These are phyloP conservation scores for Heliamphora pulchella DNA, from an alignment of 179 eudicot species.

Conservation along the genomic window DNA sequence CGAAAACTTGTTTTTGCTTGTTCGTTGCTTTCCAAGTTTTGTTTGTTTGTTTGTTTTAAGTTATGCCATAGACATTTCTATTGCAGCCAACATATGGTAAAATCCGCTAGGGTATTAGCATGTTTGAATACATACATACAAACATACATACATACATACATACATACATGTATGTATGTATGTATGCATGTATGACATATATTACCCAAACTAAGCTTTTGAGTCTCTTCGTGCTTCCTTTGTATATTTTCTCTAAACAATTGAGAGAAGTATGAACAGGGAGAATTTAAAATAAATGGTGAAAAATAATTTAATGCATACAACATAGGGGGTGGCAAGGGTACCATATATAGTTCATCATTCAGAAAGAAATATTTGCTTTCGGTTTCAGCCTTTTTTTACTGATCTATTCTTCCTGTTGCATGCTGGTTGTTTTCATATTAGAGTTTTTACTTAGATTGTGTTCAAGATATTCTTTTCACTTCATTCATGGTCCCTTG, in stretches of 20 bases:
- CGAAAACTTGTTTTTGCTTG: neutral
- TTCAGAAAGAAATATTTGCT: neutral
- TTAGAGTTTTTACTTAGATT: neutral
- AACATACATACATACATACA: no score
- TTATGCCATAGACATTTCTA: neutral
- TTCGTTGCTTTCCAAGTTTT: neutral
- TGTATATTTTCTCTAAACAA: neutral
- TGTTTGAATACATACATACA: no score
- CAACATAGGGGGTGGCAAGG: neutral
- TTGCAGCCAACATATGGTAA: neutral
- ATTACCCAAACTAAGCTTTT: neutral
- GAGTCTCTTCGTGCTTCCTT: neutral
- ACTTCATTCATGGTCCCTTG: neutral
- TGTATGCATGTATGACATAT: neutral
- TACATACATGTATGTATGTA: neutral
- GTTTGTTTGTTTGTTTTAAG: neutral
- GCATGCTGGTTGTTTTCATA: neutral
- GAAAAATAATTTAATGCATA: neutral
- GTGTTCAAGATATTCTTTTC: neutral
- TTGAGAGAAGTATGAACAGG: neutral
- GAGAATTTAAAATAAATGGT: neutral
- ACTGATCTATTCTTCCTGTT: neutral
- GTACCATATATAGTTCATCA: neutral
- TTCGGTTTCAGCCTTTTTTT: neutral
- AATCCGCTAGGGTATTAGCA: neutral